Percentiles rank a stretch among this genome's conserved stretches.
Evolutionary conservation across 1,139 yeast genomes (phyloP).

Genomic region (Debaryomycetaceae sp.): DNA sequence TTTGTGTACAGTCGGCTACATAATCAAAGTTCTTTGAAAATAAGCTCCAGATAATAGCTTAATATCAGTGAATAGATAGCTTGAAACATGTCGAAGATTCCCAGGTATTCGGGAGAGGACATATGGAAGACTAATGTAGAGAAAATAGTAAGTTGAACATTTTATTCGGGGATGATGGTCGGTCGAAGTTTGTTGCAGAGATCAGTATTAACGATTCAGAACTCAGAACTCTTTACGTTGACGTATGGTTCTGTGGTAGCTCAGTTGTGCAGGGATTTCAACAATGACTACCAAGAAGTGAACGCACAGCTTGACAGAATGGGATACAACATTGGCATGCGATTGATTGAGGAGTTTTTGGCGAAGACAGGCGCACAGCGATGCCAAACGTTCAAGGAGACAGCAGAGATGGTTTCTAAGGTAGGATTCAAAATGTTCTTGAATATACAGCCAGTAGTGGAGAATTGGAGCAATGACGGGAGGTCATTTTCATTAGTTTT

Average conservation of each 20-base stretch:
- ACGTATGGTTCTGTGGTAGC: constrained; percentile 94
- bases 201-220: constrained; percentile 33
- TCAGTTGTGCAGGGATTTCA: constrained; percentile 84
- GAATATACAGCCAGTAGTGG: constrained; percentile 72
- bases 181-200: not conserved
- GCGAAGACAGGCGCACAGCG: constrained; percentile 84
- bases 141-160: constrained; percentile 58
- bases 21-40: not conserved
- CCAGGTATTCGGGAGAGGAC: constrained; percentile 73
- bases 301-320: constrained; percentile 81
- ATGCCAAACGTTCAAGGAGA: constrained; percentile 76
- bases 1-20: not conserved
- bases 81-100: constrained; percentile 47
- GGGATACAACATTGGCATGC: constrained; percentile 93
- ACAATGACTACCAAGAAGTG: constrained; percentile 71
- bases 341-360: constrained; percentile 88
- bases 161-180: no score
- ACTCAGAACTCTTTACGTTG: constrained; percentile 85
- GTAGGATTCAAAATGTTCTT: constrained; percentile 88
- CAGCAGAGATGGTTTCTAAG: constrained; percentile 82
- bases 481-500: constrained; percentile 71
- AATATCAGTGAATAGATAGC: not conserved
- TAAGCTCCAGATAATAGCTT: no score
- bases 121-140: constrained; percentile 89
- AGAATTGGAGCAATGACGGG: constrained; percentile 75